Percentiles rank a stretch among this genome's conserved stretches.
Evolutionary conservation across 768 basidiomycete genomes (phyloP).

Genomic region (Udeniomyces megalosporus): DNA sequence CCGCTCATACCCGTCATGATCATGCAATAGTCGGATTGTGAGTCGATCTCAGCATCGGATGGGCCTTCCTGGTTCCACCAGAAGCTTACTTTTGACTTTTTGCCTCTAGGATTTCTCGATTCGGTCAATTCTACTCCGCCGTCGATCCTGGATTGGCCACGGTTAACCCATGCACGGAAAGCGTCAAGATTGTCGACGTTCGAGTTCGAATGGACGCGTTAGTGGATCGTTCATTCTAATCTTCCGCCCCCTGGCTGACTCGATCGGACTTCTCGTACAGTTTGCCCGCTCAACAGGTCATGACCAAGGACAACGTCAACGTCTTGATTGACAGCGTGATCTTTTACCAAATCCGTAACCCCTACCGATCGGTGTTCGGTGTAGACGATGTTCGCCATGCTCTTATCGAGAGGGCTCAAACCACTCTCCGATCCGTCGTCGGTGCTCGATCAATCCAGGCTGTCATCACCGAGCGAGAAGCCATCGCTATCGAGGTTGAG

Average conservation of each 20-base stretch:
- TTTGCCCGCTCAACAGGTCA: slow-evolving; percentile 69
- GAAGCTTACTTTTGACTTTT: neutral
- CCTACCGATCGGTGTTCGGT: slow-evolving; percentile 74
- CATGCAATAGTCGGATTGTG: slow-evolving; percentile 33
- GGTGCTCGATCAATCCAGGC: slow-evolving; percentile 50
- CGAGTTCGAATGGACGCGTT: slow-evolving; percentile 95
- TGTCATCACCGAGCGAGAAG: slow-evolving; percentile 92
- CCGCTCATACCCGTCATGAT: slow-evolving; percentile 30
- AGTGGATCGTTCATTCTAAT: too few relatives aligned
- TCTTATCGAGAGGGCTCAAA: slow-evolving; percentile 46
- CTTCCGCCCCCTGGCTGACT: slow-evolving; percentile 45
- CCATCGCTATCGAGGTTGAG: slow-evolving; percentile 35
- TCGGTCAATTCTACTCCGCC: slow-evolving; percentile 11
- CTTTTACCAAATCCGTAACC: slow-evolving; percentile 48
- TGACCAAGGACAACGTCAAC: slow-evolving; percentile 43
- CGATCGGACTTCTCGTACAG: neutral
- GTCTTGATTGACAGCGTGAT: slow-evolving; percentile 26
- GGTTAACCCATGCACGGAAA: slow-evolving; percentile 53
- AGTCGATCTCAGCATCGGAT: slow-evolving; percentile 41
- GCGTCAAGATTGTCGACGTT: slow-evolving; percentile 71
- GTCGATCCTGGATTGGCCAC: slow-evolving; percentile 14
- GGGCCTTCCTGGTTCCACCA: neutral
- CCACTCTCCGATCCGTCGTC: slow-evolving; percentile 90
- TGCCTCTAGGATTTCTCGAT: neutral
- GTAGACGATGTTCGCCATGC: slow-evolving; percentile 64